Conservation (phyloP, 805 yeast species). For the Suhomyces sp. region DNA sequence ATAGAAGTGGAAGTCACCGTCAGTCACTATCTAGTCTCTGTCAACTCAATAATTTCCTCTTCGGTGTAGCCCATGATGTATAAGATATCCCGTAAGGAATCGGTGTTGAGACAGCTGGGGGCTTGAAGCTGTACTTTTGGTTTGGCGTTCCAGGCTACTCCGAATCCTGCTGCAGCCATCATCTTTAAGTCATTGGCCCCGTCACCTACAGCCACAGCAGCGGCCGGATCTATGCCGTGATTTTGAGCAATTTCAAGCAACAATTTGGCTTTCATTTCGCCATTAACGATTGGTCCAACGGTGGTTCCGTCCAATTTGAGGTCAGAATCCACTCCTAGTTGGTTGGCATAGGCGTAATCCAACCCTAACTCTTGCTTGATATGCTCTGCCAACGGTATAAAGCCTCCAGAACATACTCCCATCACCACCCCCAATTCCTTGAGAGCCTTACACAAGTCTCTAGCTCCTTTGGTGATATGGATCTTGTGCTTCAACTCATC, state of each 20-base stretch:
- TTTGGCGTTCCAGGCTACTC: conserved; percentile 97
- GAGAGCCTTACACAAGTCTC: conserved; percentile 62
- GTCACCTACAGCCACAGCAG: conserved; percentile 87
- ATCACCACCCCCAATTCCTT: conserved; percentile 59
- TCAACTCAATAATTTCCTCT: conserved; percentile 43
- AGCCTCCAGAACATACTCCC: conserved; percentile 95
- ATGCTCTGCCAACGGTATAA: conserved; percentile 79
- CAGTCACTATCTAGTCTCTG: no score
- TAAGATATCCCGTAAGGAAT: conserved; percentile 68
- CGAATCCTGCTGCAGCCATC: conserved; percentile 91
- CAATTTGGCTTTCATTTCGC: conserved; percentile 73
- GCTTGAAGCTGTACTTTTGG: conserved; percentile 86
- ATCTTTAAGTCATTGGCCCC: conserved; percentile 95
- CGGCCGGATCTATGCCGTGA: conserved; percentile 48
- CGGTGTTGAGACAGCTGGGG: conserved; percentile 75
- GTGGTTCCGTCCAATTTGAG: conserved; percentile 72
- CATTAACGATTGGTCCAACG: conserved; percentile 81
- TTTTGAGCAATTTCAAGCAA: conserved; percentile 57
- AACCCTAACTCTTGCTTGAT: conserved; percentile 65
- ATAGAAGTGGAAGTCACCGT: no score
- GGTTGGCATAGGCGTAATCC: conserved; percentile 89
- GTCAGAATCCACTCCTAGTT: conserved; percentile 42
- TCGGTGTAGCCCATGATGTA: conserved; percentile 77
- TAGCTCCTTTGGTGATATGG: conserved; percentile 81
- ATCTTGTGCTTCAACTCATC: conserved; percentile 70